Evolutionary conservation across 495 filamentous ascomycete genomes (phyloP).

Genomic region (Penicillium desertorum): DNA sequence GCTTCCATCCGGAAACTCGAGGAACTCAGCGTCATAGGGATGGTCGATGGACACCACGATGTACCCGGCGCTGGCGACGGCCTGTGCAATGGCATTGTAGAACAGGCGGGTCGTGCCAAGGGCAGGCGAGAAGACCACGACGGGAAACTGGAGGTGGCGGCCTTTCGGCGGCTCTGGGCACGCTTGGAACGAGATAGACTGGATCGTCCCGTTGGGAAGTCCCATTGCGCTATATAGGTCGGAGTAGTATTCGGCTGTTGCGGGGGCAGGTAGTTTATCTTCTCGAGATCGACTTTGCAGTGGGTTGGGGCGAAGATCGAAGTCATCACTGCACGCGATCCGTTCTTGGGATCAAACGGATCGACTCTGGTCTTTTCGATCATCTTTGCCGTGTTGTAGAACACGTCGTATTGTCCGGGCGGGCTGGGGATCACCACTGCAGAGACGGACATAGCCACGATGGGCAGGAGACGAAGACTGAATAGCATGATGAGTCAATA

Average conservation of each 20-base stretch:
- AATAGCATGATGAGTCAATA: no score
- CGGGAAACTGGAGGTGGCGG: conserved; percentile 10
- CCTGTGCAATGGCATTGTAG: conserved; percentile 41
- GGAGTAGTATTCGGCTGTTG: conserved; percentile 15
- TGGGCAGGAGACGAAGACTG: no score
- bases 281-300: conserved; percentile 9
- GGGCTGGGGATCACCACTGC: no score
- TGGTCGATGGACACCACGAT: conserved; percentile 51
- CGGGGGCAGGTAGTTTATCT: conserved; percentile 17
- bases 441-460: no score
- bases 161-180: conserved; percentile 11
- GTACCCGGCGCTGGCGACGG: conserved; percentile 50
- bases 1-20: conserved; percentile 50
- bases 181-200: conserved; percentile 9
- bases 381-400: no score
- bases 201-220: conserved; percentile 6
- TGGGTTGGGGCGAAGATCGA: conserved; percentile 36
- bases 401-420: no score
- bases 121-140: conserved; percentile 45
- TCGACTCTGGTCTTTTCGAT: no score
- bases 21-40: conserved; percentile 47
- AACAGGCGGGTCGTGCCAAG: conserved; percentile 30
- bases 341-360: no score
- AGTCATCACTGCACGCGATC: no score
- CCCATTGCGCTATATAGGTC: conserved; percentile 23